phyloP scores from a whole-genome alignment of 225 moss, liverwort and hornwort genomes.

The Antitrichia curtipendula region DNA sequence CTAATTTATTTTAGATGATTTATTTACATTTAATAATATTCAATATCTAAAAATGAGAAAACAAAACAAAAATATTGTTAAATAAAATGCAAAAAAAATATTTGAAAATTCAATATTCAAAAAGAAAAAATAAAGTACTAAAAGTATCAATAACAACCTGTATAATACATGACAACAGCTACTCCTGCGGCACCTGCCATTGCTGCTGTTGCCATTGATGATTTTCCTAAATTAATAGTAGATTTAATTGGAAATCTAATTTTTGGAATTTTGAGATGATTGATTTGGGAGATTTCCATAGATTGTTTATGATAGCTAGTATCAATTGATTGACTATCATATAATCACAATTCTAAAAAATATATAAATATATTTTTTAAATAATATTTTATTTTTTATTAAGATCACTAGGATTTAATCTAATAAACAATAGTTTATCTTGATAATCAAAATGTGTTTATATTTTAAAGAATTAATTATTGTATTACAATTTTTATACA shows the following conservation, averaged over 20 bases:
- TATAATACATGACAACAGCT: conserved; percentile 80
- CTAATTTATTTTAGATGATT: not conserved
- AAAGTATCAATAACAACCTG: conserved; percentile 16
- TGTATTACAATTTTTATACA: no score
- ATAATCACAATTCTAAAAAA: not conserved
- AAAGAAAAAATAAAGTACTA: not conserved
- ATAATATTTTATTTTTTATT: not conserved
- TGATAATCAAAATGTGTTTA: not conserved
- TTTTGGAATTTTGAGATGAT: not conserved
- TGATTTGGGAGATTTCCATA: not conserved
- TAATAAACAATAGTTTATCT: not conserved
- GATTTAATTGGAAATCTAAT: not conserved
- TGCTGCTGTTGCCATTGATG: conserved; percentile 67
- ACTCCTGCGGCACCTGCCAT: conserved; percentile 86
- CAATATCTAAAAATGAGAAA: not conserved
- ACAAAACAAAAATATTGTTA: no score
- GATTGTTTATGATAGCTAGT: not conserved
- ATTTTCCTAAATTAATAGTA: conserved; percentile 3
- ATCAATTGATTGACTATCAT: not conserved
- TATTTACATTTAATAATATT: not conserved
- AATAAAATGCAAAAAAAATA: no score
- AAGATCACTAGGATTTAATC: no score
- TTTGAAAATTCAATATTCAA: not conserved
- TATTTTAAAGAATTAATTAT: rapidly evolving
- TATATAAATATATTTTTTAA: rapidly evolving